phyloP scores from a whole-genome alignment of 805 yeast genomes.

The Candida peoriensis region DNA sequence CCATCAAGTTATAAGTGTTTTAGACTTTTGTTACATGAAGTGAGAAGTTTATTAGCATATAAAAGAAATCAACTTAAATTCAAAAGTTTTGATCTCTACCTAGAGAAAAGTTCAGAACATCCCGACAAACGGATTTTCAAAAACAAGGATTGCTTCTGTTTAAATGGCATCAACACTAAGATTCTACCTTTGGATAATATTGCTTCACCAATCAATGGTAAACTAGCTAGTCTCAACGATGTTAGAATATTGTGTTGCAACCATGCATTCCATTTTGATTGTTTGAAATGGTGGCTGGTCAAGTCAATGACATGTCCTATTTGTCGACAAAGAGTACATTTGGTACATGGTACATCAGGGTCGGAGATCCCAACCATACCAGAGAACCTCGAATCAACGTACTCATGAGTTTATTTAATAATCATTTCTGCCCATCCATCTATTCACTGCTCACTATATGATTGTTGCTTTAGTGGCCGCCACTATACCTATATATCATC shows the following conservation, averaged over 20 bases:
- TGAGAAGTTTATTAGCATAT: slow-evolving; percentile 12
- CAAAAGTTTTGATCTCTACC: slow-evolving; percentile 1
- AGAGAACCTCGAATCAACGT: no score
- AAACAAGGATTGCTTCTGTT: slow-evolving; percentile 18
- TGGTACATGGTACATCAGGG: no score
- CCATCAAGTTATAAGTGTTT: slow-evolving; percentile 19
- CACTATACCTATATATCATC: no score
- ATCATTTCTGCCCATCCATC: no score
- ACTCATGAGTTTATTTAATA: no score
- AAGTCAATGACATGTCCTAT: slow-evolving; percentile 20
- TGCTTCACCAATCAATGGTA: no score
- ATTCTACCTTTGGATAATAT: no score
- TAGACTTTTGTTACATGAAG: slow-evolving; percentile 15
- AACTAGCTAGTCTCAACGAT: no score
- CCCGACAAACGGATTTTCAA: background rate
- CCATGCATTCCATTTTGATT: slow-evolving; percentile 20
- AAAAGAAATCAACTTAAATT: slow-evolving; percentile 9
- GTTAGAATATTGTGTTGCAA: slow-evolving; percentile 10
- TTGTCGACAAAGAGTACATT: slow-evolving; percentile 12
- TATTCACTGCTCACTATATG: no score
- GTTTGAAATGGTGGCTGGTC: slow-evolving; percentile 21
- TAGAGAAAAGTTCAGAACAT: background rate
- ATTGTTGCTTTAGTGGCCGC: no score
- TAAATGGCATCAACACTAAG: slow-evolving; percentile 2
- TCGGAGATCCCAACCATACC: no score